Evolutionary conservation across 2,329 filamentous ascomycete genomes (phyloP), one percentile per base, ranked within the genome.

Genomic region (Colletotrichum plurivorum): DNA sequence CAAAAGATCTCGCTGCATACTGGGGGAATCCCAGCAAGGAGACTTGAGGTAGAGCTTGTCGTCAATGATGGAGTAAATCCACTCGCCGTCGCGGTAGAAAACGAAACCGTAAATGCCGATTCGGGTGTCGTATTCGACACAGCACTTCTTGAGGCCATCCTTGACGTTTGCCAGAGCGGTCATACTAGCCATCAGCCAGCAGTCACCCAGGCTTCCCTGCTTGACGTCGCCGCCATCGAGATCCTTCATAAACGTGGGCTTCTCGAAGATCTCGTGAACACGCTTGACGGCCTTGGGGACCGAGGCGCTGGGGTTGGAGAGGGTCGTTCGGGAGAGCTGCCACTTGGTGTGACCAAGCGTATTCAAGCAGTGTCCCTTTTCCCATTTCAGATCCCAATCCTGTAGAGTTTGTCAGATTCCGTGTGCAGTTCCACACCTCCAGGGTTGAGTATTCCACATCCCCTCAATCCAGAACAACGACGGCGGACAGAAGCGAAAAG

Each of bases 71-170:
- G 93, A 94, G 74, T 94, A 94, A 65, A 95, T 93, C 94, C 94
- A 97, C 79, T 96, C 93, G 61, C 94, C 94, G 75, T 97, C 94
- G 77, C 94, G 85, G 77, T 92, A 93, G 77, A 97, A 97, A 56
- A 97, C 93, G 75, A 97, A 97, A 1, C 94, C 94, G 75, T 97
- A 97, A 4, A 97, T 94, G 9, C 94, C 94, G 58, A 96, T 90
- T 71, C 84, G 85, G 10, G 87, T 88, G 73, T 97, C 89, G 51
- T 92, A 90, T 53, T 90, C 92, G 36, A 97, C 92, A 74, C 94
- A 97, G 8, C 94, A 87, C 18, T 89, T 87, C 75, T 92, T 86
- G 62, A 97, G 90, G 15, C 93, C 84, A 1, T 87, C 89, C 54
- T 90, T 83, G 69, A 93, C 92, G 71, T 93, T 94, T 39, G 91